Conservation (phyloP, 768 basidiomycete species). For the Leccinum disarticulatum region DNA sequence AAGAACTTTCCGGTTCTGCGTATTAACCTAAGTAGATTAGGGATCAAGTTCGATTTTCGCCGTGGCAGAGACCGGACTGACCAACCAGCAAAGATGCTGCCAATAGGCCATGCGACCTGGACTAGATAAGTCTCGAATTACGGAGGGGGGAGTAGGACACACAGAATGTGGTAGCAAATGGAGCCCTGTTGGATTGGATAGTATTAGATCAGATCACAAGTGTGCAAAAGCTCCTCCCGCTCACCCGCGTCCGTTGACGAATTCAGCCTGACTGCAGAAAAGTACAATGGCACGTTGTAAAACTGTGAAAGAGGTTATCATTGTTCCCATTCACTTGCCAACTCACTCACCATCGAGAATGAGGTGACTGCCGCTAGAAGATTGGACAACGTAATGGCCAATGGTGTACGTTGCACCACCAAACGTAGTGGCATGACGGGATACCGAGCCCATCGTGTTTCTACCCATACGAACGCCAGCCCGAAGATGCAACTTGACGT, state of each 20-base stretch:
- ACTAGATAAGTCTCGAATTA: background rate
- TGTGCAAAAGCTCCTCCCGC: background rate
- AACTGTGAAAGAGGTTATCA: background rate
- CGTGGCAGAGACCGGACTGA: background rate
- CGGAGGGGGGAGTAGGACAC: background rate
- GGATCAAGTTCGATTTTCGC: background rate
- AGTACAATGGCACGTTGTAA: background rate
- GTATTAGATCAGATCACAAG: background rate
- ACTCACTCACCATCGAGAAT: background rate
- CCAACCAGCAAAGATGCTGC: background rate
- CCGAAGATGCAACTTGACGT: background rate
- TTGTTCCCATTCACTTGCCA: background rate
- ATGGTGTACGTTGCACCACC: too few species aligned
- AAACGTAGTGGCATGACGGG: too few species aligned
- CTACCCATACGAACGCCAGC: background rate
- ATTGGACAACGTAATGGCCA: background rate
- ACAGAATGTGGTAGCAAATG: background rate
- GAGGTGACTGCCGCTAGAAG: background rate
- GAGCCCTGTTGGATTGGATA: background rate
- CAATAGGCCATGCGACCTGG: background rate
- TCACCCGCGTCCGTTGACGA: background rate
- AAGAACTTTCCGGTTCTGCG: background rate
- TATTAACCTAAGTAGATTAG: background rate
- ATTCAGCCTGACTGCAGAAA: background rate
- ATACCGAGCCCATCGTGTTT: too few species aligned